Percentiles rank a stretch among this genome's conserved stretches.
Evolutionary conservation across 345 rosid species (phyloP).

Genomic region (Durio zibethinus): DNA sequence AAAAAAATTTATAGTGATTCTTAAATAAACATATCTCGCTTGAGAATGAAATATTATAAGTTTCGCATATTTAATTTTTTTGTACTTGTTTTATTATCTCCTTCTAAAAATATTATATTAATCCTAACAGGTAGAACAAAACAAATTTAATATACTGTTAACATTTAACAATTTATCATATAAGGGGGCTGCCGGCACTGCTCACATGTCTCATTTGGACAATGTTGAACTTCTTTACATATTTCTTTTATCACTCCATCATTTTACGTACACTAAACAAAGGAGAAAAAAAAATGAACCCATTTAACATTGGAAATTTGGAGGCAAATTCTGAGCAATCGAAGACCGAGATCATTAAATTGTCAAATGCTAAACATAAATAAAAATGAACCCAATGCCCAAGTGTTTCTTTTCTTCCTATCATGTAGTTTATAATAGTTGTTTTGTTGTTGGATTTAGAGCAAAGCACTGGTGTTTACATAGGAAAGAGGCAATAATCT

Average conservation of each 20-base stretch:
- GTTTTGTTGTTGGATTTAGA: not conserved
- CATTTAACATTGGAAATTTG: not conserved
- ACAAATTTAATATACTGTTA: not conserved
- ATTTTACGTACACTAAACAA: not conserved
- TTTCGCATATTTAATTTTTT: too few relatives aligned
- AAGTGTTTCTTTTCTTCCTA: not conserved
- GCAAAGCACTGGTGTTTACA: not conserved
- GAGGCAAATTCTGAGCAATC: conserved; percentile 20
- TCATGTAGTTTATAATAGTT: not conserved
- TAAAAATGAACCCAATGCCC: not conserved
- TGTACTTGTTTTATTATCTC: not conserved
- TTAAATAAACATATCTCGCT: too few relatives aligned
- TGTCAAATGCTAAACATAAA: not conserved
- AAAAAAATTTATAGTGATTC: too few relatives aligned
- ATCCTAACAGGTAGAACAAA: not conserved
- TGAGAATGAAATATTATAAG: too few relatives aligned
- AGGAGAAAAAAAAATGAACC: not conserved
- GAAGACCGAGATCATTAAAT: not conserved
- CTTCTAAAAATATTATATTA: too few relatives aligned
- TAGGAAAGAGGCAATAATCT: conserved; percentile 14
- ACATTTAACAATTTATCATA: not conserved
- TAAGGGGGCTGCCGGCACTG: conserved; percentile 19
- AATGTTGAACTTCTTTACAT: not conserved
- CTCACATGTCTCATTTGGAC: not conserved
- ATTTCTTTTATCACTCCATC: not conserved